Percentiles rank a stretch among this genome's conserved stretches.
These are phyloP conservation scores for Xylaria castorea DNA, from an alignment of 495 filamentous ascomycete genomes.

Conservation along the genomic window DNA sequence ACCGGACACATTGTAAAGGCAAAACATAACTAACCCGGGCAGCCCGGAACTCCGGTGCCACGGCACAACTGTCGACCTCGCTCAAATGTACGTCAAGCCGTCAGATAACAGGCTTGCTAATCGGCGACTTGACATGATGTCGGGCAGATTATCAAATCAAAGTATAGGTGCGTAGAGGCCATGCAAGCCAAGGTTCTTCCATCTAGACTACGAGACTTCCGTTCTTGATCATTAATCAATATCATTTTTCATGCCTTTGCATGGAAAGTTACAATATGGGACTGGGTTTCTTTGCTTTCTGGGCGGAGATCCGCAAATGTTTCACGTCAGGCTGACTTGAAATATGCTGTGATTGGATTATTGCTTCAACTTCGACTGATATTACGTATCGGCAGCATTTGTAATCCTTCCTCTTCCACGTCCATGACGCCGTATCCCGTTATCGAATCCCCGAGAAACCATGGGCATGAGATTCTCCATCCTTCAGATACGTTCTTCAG, in stretches of 20 bases:
- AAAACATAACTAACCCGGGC: neutral
- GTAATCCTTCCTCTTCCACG: slow-evolving; percentile 6
- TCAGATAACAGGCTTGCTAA: neutral
- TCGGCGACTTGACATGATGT: neutral
- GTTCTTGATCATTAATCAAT: slow-evolving; percentile 12
- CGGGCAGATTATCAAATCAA: neutral
- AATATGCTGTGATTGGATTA: neutral
- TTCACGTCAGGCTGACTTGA: neutral
- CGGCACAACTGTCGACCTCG: neutral
- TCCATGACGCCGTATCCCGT: slow-evolving; percentile 15
- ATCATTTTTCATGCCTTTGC: neutral
- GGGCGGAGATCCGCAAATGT: neutral
- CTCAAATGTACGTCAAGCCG: neutral
- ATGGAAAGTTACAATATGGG: neutral
- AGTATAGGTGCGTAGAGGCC: neutral
- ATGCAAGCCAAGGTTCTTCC: neutral
- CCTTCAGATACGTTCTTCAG: neutral
- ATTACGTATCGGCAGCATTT: neutral
- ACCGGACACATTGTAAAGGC: too few species aligned
- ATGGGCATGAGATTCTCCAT: neutral
- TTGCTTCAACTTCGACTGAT: neutral
- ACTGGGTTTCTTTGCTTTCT: neutral
- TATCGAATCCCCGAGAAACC: neutral
- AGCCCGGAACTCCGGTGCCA: slow-evolving; percentile 11
- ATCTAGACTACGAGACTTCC: neutral